phyloP scores from a whole-genome alignment of 106 monocot species.

The Platanthera guangdongensis region DNA sequence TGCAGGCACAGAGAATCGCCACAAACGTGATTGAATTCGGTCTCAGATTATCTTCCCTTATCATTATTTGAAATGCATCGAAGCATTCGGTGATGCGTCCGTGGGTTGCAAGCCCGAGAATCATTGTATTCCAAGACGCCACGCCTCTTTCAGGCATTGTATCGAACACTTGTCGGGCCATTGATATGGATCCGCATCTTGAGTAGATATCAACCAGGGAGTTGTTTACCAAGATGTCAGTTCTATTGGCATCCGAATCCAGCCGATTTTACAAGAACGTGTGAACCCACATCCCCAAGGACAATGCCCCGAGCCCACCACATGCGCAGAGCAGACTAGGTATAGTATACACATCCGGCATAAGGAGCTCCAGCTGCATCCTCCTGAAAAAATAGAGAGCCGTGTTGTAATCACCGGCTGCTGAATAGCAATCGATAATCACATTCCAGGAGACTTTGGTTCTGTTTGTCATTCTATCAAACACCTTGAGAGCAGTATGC shows the following conservation, averaged over 20 bases:
- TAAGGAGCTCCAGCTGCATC: conserved; percentile 33
- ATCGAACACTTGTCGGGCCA: conserved; percentile 58
- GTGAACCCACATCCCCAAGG: conserved; percentile 65
- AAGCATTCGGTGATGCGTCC: conserved; percentile 34
- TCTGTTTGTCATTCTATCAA: conserved; percentile 29
- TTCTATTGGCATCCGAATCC: background rate
- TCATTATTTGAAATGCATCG: conserved; percentile 29
- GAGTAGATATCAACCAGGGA: conserved; percentile 60
- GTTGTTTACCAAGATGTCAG: conserved; percentile 55
- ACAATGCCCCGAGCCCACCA: conserved; percentile 30
- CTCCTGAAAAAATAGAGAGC: conserved; percentile 40
- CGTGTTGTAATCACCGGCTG: conserved; percentile 25
- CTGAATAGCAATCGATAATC: conserved; percentile 27
- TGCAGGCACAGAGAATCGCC: conserved; percentile 41
- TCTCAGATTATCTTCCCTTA: background rate
- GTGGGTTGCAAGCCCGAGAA: conserved; percentile 49
- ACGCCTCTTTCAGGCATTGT: conserved; percentile 44
- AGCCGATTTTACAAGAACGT: conserved; percentile 20
- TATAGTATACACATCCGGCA: conserved; percentile 44
- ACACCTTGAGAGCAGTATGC: conserved; percentile 27
- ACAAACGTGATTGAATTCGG: conserved; percentile 76
- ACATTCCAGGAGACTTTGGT: conserved; percentile 61
- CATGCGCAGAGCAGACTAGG: conserved; percentile 68
- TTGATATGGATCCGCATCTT: conserved; percentile 40
- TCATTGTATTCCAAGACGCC: conserved; percentile 58